These are phyloP conservation scores for Pseudocercospora pini-densiflorae DNA, from an alignment of 2,329 filamentous ascomycete genomes.

Conservation along the genomic window DNA sequence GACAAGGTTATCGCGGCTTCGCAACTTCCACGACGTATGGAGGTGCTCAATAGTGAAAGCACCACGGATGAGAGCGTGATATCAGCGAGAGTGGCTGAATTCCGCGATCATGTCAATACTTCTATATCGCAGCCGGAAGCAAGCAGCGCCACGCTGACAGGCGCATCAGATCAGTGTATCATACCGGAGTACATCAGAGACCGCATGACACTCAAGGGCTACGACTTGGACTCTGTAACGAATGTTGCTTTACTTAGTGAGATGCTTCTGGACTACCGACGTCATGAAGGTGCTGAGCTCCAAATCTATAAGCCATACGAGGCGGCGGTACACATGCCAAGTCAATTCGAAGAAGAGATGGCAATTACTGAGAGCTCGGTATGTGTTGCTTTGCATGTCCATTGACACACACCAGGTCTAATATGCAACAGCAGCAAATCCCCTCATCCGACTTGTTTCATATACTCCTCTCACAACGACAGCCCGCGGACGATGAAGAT, in stretches of 20 bases:
- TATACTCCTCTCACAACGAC: background rate
- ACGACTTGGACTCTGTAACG: slow-evolving; percentile 2
- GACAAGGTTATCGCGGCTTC: slow-evolving; percentile 11
- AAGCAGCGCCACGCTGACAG: background rate
- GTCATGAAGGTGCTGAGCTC: background rate
- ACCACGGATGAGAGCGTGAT: background rate
- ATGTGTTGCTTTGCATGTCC: background rate
- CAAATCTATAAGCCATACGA: slow-evolving; percentile 20
- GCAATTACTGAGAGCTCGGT: slow-evolving; percentile 15
- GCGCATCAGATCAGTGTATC: background rate
- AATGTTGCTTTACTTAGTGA: background rate
- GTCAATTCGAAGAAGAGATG: slow-evolving; percentile 20
- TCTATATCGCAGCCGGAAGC: background rate
- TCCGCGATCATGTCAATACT: background rate
- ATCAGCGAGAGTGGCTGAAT: background rate
- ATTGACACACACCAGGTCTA: background rate
- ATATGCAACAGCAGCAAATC: background rate
- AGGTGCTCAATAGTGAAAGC: background rate
- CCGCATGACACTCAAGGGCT: slow-evolving; percentile 10
- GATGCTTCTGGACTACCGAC: slow-evolving; percentile 10
- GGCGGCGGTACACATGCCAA: background rate
- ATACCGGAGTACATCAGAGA: slow-evolving; percentile 21
- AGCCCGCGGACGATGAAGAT: background rate
- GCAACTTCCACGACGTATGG: background rate
- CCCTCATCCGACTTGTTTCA: background rate